Base-by-base conservation (phyloP, 345 rosid species). In the Acer saccharum region DNA sequence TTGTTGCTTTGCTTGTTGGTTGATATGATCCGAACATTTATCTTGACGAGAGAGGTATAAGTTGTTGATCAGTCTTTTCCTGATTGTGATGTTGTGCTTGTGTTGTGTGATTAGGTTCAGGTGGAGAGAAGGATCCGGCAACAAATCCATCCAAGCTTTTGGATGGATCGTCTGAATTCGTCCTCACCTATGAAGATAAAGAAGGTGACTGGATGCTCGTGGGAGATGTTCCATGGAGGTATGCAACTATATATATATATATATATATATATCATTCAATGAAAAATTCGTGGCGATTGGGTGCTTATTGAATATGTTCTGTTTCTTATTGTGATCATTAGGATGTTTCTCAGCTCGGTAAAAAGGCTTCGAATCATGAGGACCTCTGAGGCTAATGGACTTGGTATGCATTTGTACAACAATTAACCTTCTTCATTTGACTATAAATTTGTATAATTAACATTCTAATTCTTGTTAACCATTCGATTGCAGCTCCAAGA, bases 161-260 rank as follows among this genome's bases (percentile, higher is more conserved):
- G 79, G 90, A 91, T 73, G 97, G 89, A 68, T 91, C 93, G 16
- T 93, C 96, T 11, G 99, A 89, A 74, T 93, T 89, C 81, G 94
- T 92, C 73, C 94, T 95, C 39, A 91, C 98, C 10, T 95, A 93
- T 72, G 98, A 95, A 83, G 99, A 95, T 77, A 93, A 89, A 79
- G 99, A 95, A 60, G 99, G 98, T 6, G 99, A 95, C 69, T 92
- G 97, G 98, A 95, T 95, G 98, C 94, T 95, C 68, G 98, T 92
- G 55, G 98, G 98, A 70, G 98, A 95, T 87, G 98, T 95, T 77
- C 98, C 98, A 35, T 95, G 98, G 98, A 83, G 94, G 98, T 95
- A 88, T 69, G 84, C 65, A 73, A 12, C 73, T 67, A n/a, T 35
- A 35, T 35, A 35, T 29, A 27, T 27, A 23, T 35, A 35, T 29